Base-by-base conservation (phyloP, 495 filamentous ascomycete species). In the Aspergillus biplanus region DNA sequence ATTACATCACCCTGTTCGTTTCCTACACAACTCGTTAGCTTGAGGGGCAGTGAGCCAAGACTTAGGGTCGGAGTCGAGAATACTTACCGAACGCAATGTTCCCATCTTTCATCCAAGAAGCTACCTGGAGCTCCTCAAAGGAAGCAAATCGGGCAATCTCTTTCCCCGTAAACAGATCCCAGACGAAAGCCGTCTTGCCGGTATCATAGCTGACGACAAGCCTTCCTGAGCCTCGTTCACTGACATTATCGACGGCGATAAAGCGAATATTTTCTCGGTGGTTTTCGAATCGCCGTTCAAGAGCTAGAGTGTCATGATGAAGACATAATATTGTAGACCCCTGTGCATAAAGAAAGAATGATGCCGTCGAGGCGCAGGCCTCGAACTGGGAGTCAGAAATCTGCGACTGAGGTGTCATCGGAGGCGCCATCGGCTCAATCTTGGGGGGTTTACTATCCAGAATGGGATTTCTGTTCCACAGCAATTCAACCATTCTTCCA, bases 31-130 rank as follows among this genome's bases (percentile, higher is more conserved):
- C 52, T 1, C 57, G 60, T 37, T 68, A 64, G 58, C 39, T 46
- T 53, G 37, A 33, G 46, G 12, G 16, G 18, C 7, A 15, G 31
- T 18, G 6, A 15, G 31, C 15, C 33, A 9, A 21, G 47, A 21
- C 21, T 5, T 8, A 4, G 7, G 39, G 8, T 9, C 27, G 13
- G 39, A 5, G 33, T 21, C 9, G 39, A 4, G 33, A 21, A n/a
- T n/a, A n/a, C n/a, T 27, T 69, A 97, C 94, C 95, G 80, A 98
- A 97, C 56, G 92, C 94, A 61, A 99, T 87, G 82, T 97, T 96
- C 44, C 96, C 95, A 80, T 97, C 97, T 52, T 89, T 86, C 95
- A 99, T 97, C 93, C 94, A 99, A 16, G 90, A 82, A 52, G 95
- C 95, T 52, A 91, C 88, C 44, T 85, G 86, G 59, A 99, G 84